phyloP scores from a whole-genome alignment of 768 basidiomycete genomes.

The Daedalea quercina region DNA sequence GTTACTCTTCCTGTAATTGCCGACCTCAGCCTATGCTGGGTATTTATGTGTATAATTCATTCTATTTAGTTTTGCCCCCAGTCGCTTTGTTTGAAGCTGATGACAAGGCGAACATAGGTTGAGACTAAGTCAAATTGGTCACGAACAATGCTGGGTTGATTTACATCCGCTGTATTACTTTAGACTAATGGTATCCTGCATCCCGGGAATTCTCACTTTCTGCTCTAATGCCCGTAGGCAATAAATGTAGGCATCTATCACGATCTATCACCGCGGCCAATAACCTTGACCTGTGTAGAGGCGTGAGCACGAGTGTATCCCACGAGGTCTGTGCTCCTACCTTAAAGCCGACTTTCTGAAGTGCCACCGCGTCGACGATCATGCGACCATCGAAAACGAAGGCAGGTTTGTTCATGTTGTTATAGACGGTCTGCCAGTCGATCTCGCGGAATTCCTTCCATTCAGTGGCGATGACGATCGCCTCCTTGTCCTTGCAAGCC shows the following conservation, averaged over 20 bases:
- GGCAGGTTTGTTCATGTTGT: constrained; percentile 93
- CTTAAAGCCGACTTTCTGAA: constrained; percentile 88
- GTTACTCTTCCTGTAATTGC: too few relatives aligned
- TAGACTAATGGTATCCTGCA: constrained; percentile 1
- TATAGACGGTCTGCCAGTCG: constrained; percentile 84
- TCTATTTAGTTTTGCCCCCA: too few relatives aligned
- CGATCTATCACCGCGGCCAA: constrained; percentile 46
- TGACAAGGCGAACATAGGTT: too few relatives aligned
- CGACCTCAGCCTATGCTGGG: too few relatives aligned
- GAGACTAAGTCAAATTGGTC: too few relatives aligned
- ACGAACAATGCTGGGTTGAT: too few relatives aligned
- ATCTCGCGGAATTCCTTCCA: constrained; percentile 96
- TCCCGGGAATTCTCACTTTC: not conserved
- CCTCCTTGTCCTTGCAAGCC: constrained; percentile 86
- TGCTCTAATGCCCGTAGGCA: not conserved
- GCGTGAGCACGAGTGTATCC: not conserved
- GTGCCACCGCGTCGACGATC: constrained; percentile 73
- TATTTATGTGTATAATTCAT: too few relatives aligned
- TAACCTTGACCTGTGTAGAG: constrained; percentile 42
- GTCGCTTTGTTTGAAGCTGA: too few relatives aligned
- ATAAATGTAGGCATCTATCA: constrained; percentile 11
- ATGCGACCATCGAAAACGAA: constrained; percentile 94
- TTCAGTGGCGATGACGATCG: constrained; percentile 93
- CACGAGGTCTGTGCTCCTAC: constrained; percentile 29
- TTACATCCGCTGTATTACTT: not conserved